Evolutionary conservation across 2,329 filamentous ascomycete genomes (phyloP).

Genomic region (Zasmidium angulare): DNA sequence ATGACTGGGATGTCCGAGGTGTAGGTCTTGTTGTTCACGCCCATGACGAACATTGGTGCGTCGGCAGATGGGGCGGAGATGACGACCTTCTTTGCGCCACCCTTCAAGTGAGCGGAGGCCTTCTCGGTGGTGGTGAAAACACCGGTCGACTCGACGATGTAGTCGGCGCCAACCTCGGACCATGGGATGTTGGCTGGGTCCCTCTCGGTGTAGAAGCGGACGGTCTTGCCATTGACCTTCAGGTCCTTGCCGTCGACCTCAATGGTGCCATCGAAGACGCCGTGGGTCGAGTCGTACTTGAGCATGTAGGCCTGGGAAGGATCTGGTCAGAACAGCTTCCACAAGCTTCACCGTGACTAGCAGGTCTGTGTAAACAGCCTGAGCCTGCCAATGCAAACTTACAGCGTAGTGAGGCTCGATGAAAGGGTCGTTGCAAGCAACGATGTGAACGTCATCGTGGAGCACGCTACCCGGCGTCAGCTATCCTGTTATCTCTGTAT

Average conservation of each 20-base stretch:
- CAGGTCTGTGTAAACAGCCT: background rate
- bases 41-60: constrained; percentile 99
- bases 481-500: constrained; percentile 3
- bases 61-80: constrained; percentile 89
- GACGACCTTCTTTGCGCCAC: constrained; percentile 91
- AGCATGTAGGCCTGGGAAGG: constrained; percentile 87
- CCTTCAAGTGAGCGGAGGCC: constrained; percentile 90
- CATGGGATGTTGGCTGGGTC: constrained; percentile 90
- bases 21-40: constrained; percentile 95
- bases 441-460: constrained; percentile 84
- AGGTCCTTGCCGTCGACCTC: constrained; percentile 70
- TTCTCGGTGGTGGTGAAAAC: constrained; percentile 99
- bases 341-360: constrained; percentile 1
- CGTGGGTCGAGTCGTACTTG: constrained; percentile 98
- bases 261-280: constrained; percentile 91
- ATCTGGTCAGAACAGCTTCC: constrained; percentile 19
- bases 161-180: constrained; percentile 81
- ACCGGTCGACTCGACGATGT: constrained; percentile 97
- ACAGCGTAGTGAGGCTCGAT: constrained; percentile 97
- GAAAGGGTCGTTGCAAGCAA: constrained; percentile 99
- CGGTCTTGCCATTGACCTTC: constrained; percentile 87
- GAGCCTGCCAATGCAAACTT: constrained; percentile 49
- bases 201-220: constrained; percentile 92
- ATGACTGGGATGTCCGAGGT: constrained; percentile 87
- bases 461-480: constrained; percentile 59